Conservation (phyloP, 179 eudicot genomes). For the Silene vulgaris region DNA sequence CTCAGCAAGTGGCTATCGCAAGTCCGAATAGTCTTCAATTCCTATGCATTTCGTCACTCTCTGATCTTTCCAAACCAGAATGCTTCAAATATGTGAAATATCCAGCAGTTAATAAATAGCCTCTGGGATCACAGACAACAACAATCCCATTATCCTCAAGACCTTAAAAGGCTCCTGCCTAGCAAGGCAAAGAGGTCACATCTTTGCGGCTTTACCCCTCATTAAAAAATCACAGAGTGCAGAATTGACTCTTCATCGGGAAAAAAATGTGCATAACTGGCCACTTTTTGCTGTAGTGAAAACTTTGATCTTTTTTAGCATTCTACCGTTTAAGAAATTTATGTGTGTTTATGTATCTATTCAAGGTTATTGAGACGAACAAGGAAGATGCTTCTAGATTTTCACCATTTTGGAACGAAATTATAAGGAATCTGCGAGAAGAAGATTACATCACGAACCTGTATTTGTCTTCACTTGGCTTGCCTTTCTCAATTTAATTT, state of each 20-base stretch:
- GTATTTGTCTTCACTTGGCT: conserved; percentile 41
- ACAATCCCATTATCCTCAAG: too few species aligned
- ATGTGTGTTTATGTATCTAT: conserved; percentile 14
- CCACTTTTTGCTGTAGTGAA: neutral
- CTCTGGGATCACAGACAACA: too few species aligned
- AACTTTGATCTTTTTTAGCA: neutral
- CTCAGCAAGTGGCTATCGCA: too few species aligned
- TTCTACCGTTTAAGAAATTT: conserved; percentile 13
- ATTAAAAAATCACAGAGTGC: too few species aligned
- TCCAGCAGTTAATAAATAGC: too few species aligned
- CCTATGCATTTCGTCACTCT: too few species aligned
- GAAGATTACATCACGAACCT: conserved; percentile 74
- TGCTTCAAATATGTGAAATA: too few species aligned
- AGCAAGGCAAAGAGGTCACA: too few species aligned
- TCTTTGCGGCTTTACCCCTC: too few species aligned
- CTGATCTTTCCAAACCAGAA: too few species aligned
- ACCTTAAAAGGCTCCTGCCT: too few species aligned
- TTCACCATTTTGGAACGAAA: conserved; percentile 99
- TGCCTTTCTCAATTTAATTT: conserved; percentile 6
- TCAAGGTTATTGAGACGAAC: conserved; percentile 57
- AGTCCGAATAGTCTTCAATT: too few species aligned
- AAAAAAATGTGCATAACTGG: neutral
- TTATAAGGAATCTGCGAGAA: conserved; percentile 76
- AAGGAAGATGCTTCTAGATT: conserved; percentile 80
- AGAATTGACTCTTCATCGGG: neutral